These are phyloP conservation scores for Beta lomatogona DNA, from an alignment of 179 eudicot species.

Conservation along the genomic window DNA sequence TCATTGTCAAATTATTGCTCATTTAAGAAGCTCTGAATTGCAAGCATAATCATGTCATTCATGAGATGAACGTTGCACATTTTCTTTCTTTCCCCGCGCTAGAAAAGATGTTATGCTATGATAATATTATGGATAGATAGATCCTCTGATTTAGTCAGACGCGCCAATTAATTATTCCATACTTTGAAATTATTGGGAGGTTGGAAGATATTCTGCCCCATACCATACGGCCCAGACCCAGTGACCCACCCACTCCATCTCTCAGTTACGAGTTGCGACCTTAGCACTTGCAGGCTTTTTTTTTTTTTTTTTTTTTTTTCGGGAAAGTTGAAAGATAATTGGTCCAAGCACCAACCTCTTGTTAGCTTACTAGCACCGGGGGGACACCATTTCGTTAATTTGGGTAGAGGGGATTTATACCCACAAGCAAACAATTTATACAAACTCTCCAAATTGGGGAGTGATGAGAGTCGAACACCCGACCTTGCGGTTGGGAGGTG, in stretches of 20 bases:
- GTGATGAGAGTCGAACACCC: too few relatives aligned
- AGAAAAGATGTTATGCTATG: not conserved
- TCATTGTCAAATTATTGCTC: constrained; percentile 33
- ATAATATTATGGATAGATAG: constrained; percentile 13
- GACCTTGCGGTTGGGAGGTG: too few relatives aligned
- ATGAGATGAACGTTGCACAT: constrained; percentile 23
- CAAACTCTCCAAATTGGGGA: too few relatives aligned
- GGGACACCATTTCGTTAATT: too few relatives aligned
- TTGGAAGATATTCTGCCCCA: constrained; percentile 8
- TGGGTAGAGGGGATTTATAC: too few relatives aligned
- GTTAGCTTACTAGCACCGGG: too few relatives aligned
- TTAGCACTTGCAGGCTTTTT: too few relatives aligned
- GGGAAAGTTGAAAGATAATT: too few relatives aligned
- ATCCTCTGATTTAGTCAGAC: constrained; percentile 27
- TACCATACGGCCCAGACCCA: constrained; percentile 4
- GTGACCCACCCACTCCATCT: constrained; percentile 17
- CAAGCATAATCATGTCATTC: not conserved
- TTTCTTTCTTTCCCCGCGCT: constrained; percentile 7
- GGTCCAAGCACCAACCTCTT: too few relatives aligned
- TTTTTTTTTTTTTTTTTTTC: too few relatives aligned
- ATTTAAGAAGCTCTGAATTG: constrained; percentile 15
- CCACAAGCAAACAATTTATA: too few relatives aligned
- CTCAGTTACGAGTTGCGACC: not conserved
- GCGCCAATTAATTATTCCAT: constrained; percentile 17
- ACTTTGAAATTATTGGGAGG: constrained; percentile 18